These are phyloP conservation scores for Fusarium buxicola DNA, from an alignment of 2,329 filamentous ascomycete genomes.

Conservation along the genomic window DNA sequence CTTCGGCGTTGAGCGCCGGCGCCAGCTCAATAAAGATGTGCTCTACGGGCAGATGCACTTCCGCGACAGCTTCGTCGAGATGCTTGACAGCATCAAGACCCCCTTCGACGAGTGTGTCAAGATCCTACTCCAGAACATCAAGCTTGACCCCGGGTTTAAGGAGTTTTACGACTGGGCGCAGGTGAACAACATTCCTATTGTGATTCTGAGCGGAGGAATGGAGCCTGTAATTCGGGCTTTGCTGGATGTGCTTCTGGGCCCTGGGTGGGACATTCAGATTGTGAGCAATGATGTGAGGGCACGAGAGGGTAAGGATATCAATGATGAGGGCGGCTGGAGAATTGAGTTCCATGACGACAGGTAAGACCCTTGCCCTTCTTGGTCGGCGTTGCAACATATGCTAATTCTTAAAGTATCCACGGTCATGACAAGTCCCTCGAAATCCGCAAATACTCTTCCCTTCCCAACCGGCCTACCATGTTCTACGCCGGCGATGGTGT, in stretches of 20 bases:
- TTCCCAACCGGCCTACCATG: conserved; percentile 82
- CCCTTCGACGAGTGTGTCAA: conserved; percentile 87
- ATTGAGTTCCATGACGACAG: conserved; percentile 91
- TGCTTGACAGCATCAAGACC: conserved; percentile 87
- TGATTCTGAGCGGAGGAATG: conserved; percentile 95
- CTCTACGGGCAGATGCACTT: conserved; percentile 78
- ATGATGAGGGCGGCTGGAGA: conserved; percentile 85
- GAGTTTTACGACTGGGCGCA: conserved; percentile 88
- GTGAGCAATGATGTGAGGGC: conserved; percentile 84
- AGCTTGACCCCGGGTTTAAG: conserved; percentile 88
- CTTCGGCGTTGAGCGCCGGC: conserved; percentile 78
- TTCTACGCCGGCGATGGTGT: conserved; percentile 97
- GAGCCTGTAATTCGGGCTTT: conserved; percentile 88
- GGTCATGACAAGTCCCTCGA: conserved; percentile 98
- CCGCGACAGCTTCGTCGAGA: conserved; percentile 87
- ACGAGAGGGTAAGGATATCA: conserved; percentile 75
- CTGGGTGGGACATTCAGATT: conserved; percentile 84
- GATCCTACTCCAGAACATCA: conserved; percentile 83
- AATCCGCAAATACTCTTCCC: conserved; percentile 84
- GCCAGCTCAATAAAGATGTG: conserved; percentile 79
- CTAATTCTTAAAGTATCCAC: conserved; percentile 68
- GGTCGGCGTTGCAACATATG: background rate
- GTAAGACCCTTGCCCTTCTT: conserved; percentile 52
- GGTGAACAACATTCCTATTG: conserved; percentile 86
- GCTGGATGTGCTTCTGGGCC: conserved; percentile 82